phyloP scores from a whole-genome alignment of 2,329 filamentous ascomycete species.

The Nemania sp. region DNA sequence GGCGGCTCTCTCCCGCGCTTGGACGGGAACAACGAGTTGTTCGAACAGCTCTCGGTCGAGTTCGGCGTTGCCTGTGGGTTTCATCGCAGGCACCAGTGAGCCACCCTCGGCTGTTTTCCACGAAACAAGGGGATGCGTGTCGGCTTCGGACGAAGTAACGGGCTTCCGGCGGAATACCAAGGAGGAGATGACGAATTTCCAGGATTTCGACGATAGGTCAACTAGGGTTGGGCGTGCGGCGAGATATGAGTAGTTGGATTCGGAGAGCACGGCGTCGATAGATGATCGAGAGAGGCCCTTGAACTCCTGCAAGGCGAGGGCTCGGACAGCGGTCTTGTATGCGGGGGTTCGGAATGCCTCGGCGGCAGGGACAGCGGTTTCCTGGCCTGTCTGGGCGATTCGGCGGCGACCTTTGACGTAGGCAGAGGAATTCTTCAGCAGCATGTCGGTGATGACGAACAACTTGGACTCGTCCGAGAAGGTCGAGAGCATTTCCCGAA shows the following conservation, averaged over 20 bases:
- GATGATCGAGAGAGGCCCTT: conserved; percentile 72
- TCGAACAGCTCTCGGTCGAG: conserved; percentile 64
- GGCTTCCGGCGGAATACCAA: conserved; percentile 69
- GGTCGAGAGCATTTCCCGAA: conserved; percentile 76
- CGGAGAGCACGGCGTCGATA: conserved; percentile 77
- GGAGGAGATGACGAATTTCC: conserved; percentile 73
- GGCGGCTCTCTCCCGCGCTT: conserved; percentile 46
- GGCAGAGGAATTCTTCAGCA: conserved; percentile 71
- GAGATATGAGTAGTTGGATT: conserved; percentile 79
- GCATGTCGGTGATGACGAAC: conserved; percentile 74
- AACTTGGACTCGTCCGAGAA: conserved; percentile 77
- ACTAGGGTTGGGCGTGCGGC: conserved; percentile 71
- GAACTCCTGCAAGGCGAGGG: conserved; percentile 74
- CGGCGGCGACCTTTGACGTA: conserved; percentile 73
- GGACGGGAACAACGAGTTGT: conserved; percentile 59
- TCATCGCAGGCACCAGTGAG: conserved; percentile 62
- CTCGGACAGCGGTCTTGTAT: conserved; percentile 71
- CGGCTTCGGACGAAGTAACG: conserved; percentile 55
- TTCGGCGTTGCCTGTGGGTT: conserved; percentile 66
- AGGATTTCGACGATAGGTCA: conserved; percentile 70
- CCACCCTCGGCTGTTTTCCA: conserved; percentile 62
- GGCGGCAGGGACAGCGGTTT: conserved; percentile 52
- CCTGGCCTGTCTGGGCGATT: conserved; percentile 35
- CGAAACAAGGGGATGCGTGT: conserved; percentile 64
- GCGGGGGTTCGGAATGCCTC: conserved; percentile 69